These are phyloP conservation scores for Globisporangium splendens DNA, from an alignment of 352 stramenopile genomes.

Conservation along the genomic window DNA sequence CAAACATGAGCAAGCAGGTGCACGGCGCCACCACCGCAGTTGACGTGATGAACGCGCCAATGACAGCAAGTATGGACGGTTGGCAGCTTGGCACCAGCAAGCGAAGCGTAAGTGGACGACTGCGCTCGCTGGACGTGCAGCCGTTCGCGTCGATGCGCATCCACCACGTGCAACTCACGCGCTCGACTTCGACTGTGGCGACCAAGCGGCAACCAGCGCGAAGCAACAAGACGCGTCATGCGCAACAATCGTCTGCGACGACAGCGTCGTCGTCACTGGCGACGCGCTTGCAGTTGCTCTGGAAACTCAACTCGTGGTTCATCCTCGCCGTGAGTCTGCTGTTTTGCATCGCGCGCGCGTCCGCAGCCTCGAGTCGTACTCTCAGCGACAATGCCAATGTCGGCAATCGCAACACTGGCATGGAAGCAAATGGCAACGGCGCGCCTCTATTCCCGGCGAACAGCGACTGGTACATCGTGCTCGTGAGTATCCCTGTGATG, in stretches of 20 bases:
- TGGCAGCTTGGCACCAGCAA: neutral
- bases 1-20: neutral
- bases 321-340: slow-evolving; percentile 24
- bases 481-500: slow-evolving; percentile 82
- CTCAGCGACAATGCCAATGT: neutral
- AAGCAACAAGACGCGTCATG: neutral
- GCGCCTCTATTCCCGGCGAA: neutral
- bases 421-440: too few species aligned
- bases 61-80: neutral
- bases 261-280: neutral
- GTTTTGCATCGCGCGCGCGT: slow-evolving; percentile 11
- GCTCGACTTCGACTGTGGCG: neutral
- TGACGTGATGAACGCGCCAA: neutral
- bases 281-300: slow-evolving; percentile 22
- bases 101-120: slow-evolving; percentile 4
- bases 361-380: slow-evolving; percentile 8
- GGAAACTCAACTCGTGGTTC: slow-evolving; percentile 32
- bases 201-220: neutral
- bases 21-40: neutral
- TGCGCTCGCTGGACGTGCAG: slow-evolving; percentile 53
- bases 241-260: neutral
- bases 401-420: neutral
- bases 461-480: slow-evolving; percentile 71
- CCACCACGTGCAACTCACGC: slow-evolving; percentile 24
- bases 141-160: slow-evolving; percentile 35